A percentile compares a stretch with the other conserved stretches of the same genome.
Evolutionary conservation across 2,329 filamentous ascomycete genomes (phyloP).

Genomic region (Aureobasidium musti): DNA sequence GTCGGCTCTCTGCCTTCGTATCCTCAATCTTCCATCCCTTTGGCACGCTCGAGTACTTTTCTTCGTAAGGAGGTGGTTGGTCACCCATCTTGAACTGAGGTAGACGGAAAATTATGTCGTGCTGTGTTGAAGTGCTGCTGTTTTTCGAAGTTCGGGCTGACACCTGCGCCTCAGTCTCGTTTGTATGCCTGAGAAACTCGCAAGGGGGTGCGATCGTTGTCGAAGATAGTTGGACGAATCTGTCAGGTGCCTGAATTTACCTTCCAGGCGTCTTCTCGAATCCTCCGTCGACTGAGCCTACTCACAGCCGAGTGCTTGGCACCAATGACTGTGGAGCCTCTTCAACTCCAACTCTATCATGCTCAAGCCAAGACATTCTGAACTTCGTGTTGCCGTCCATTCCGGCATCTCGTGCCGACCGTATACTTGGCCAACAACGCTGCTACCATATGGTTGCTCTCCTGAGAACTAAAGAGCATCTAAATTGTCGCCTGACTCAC

Average conservation of each 20-base stretch:
- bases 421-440: not conserved
- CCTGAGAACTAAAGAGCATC: slow-evolving; percentile 11
- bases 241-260: slow-evolving; percentile 22
- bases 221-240: not conserved
- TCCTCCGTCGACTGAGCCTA: slow-evolving; percentile 16
- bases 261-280: slow-evolving; percentile 16
- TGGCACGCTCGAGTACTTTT: slow-evolving; percentile 29
- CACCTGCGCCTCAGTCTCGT: not conserved
- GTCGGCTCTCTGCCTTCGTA: slow-evolving; percentile 30
- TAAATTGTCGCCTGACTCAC: slow-evolving; percentile 4
- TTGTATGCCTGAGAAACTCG: not conserved
- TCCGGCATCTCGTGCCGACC: not conserved
- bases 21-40: slow-evolving; percentile 20
- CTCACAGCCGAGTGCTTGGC: slow-evolving; percentile 25
- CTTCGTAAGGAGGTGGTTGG: slow-evolving; percentile 39
- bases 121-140: not conserved
- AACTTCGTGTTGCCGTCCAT: not conserved
- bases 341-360: not conserved
- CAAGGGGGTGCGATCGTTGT: not conserved
- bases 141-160: not conserved
- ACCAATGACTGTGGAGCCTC: slow-evolving; percentile 2
- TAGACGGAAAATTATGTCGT: not conserved
- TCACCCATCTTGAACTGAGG: slow-evolving; percentile 1
- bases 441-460: not conserved
- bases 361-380: slow-evolving; percentile 11